Percentiles rank a stretch among this genome's conserved stretches.
Evolutionary conservation across 129 eudicot genomes (phyloP).

Genomic region (Pseudognaphalium luteoalbum): DNA sequence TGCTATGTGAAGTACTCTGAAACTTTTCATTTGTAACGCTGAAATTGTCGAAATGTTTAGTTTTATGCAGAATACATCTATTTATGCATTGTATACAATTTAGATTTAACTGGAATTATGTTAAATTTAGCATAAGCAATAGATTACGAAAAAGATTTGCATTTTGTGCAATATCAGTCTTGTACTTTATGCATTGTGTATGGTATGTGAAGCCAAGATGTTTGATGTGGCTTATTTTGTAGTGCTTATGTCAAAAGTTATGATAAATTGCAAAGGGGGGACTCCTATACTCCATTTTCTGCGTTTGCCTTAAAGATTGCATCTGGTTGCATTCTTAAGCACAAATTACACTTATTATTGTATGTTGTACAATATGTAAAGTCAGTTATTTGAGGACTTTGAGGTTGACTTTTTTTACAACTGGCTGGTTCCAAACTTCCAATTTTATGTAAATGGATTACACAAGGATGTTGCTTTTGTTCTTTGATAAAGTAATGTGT

Average conservation of each 20-base stretch:
- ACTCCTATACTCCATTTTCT: not conserved
- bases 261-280: conserved; percentile 14
- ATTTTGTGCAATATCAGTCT: conserved; percentile 8
- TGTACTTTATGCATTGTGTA: conserved; percentile 1
- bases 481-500: conserved; percentile 4
- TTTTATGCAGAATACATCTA: conserved; percentile 11
- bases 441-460: conserved; percentile 12
- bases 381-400: not conserved
- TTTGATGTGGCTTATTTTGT: conserved; percentile 21
- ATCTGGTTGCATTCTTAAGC: conserved; percentile 2
- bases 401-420: conserved; percentile 3
- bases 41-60: not conserved
- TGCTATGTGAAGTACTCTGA: not conserved
- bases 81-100: conserved; percentile 8
- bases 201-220: conserved; percentile 5
- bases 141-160: conserved; percentile 2
- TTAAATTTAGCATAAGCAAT: not conserved
- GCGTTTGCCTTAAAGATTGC: conserved; percentile 3
- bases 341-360: conserved; percentile 1
- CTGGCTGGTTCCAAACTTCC: not conserved
- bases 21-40: not conserved
- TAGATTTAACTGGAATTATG: not conserved
- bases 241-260: conserved; percentile 7
- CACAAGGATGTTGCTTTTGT: conserved; percentile 9
- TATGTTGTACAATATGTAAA: conserved; percentile 3